Evolutionary conservation across 768 basidiomycete genomes (phyloP).

Genomic region (Termitomyces sp.): DNA sequence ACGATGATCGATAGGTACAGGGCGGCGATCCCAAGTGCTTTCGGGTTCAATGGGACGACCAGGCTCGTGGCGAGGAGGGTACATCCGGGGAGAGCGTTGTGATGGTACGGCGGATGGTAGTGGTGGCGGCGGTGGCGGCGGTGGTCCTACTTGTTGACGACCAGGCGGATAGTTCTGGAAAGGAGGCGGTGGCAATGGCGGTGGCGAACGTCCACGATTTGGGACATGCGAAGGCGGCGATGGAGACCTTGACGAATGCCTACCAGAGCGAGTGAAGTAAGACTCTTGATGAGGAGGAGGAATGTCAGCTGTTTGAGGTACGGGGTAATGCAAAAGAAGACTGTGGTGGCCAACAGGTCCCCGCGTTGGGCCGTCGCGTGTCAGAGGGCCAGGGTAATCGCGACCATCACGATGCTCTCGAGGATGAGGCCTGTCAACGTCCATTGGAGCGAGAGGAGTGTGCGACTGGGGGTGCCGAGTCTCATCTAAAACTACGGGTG

Average conservation of each 20-base stretch:
- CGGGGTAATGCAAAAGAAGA: conserved; percentile 64
- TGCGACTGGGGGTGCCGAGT: conserved; percentile 63
- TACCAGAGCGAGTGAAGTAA: conserved; percentile 49
- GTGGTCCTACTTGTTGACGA: conserved; percentile 25
- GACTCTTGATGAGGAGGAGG: conserved; percentile 47
- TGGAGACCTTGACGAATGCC: conserved; percentile 53
- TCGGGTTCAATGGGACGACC: conserved; percentile 49
- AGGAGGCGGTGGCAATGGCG: conserved; percentile 38
- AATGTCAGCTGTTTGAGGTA: conserved; percentile 39
- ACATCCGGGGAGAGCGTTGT: conserved; percentile 61
- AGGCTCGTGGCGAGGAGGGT: conserved; percentile 44
- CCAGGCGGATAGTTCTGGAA: conserved; percentile 45
- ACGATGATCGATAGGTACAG: conserved; percentile 39
- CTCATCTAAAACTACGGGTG: conserved; percentile 78
- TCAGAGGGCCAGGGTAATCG: conserved; percentile 45
- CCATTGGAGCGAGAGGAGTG: conserved; percentile 78
- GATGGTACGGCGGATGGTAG: conserved; percentile 40
- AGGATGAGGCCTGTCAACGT: conserved; percentile 54
- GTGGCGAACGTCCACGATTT: conserved; percentile 51
- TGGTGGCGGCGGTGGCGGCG: conserved; percentile 46
- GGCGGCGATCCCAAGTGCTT: conserved; percentile 57
- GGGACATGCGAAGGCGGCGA: conserved; percentile 52
- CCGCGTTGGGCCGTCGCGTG: conserved; percentile 41
- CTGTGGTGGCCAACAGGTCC: conserved; percentile 55
- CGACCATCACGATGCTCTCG: conserved; percentile 26